These are phyloP conservation scores for Laguncularia racemosa DNA, from an alignment of 345 rosid genomes.

Conservation along the genomic window DNA sequence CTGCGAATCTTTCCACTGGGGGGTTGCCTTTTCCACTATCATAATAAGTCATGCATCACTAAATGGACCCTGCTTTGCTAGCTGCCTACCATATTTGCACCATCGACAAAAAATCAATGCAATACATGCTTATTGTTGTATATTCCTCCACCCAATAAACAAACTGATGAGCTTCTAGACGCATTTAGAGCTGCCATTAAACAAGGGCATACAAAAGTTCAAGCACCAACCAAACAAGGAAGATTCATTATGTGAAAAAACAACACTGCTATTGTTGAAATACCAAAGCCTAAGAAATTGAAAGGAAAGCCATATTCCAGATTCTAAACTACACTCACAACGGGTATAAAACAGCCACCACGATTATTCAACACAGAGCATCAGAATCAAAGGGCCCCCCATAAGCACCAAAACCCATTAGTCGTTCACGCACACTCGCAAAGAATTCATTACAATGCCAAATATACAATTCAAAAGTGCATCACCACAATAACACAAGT, in stretches of 20 bases:
- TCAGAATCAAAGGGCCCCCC: constrained; percentile 40
- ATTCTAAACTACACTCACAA: constrained; percentile 49
- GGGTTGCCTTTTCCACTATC: no score
- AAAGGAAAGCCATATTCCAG: constrained; percentile 13
- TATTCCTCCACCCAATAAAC: constrained; percentile 14
- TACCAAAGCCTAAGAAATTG: constrained; percentile 12
- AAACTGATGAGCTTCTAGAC: constrained; percentile 14
- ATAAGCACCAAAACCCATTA: constrained; percentile 13
- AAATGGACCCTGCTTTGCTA: no score
- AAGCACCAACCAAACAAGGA: constrained; percentile 27
- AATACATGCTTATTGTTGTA: no score
- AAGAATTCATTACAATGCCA: no score
- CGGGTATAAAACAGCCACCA: constrained; percentile 30
- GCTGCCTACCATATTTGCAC: no score
- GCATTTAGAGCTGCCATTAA: constrained; percentile 10
- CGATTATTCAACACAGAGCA: constrained; percentile 35
- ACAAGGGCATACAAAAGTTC: constrained; percentile 13
- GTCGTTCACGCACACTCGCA: not conserved
- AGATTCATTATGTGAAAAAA: constrained; percentile 46
- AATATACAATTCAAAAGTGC: no score
- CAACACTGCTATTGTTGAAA: constrained; percentile 31
- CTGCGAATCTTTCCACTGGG: no score
- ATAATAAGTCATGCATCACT: no score
- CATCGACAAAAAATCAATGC: no score
- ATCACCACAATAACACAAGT: constrained; percentile 11